Evolutionary conservation across 768 basidiomycete genomes (phyloP).

Genomic region (Chalciporus pseudorubinellus): DNA sequence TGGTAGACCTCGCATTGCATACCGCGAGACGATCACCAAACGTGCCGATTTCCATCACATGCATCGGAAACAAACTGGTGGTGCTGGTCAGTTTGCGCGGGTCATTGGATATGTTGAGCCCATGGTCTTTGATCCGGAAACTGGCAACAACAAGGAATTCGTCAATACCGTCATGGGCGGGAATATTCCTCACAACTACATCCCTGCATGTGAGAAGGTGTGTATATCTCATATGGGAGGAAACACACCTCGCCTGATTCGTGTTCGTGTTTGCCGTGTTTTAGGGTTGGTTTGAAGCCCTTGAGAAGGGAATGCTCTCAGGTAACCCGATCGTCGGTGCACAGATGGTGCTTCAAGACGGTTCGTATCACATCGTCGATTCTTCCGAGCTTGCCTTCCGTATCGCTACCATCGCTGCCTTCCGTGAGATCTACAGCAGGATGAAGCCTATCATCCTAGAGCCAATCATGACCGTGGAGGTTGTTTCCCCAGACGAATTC

Average conservation of each 20-base stretch:
- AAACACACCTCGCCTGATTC: neutral
- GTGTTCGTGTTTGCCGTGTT: neutral
- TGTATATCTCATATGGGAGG: conserved; percentile 5
- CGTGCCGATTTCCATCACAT: conserved; percentile 83
- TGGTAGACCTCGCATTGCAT: conserved; percentile 95
- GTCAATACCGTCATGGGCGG: conserved; percentile 89
- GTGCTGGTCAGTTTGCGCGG: conserved; percentile 94
- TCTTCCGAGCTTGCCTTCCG: conserved; percentile 97
- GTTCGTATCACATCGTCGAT: conserved; percentile 90
- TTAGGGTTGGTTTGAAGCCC: conserved; percentile 92
- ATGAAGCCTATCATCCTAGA: conserved; percentile 84
- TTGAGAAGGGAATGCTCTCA: conserved; percentile 86
- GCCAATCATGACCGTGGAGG: conserved; percentile 98
- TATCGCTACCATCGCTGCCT: conserved; percentile 85
- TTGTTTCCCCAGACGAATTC: conserved; percentile 94
- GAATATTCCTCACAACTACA: conserved; percentile 86
- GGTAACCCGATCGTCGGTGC: conserved; percentile 87
- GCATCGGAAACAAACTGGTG: conserved; percentile 98
- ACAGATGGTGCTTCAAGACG: conserved; percentile 87
- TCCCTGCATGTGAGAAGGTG: conserved; percentile 94
- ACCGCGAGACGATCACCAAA: conserved; percentile 90
- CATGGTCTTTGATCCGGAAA: conserved; percentile 70
- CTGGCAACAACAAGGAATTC: conserved; percentile 81
- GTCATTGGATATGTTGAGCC: conserved; percentile 91
- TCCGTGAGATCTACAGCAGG: conserved; percentile 82